Evolutionary conservation across 805 yeast species (phyloP).

Genomic region (Ogataea populi-albae): DNA sequence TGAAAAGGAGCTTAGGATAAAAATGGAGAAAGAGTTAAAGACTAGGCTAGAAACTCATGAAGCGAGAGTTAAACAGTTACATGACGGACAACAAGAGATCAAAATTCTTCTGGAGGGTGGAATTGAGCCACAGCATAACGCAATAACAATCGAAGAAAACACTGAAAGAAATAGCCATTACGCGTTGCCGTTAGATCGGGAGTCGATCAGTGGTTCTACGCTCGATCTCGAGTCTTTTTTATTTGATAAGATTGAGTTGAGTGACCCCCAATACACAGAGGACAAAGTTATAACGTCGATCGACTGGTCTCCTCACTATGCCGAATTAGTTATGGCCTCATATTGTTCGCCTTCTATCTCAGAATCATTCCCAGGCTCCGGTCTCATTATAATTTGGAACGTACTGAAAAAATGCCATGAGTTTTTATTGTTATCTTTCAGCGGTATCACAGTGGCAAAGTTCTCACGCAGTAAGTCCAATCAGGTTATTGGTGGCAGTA

Average conservation of each 20-base stretch:
- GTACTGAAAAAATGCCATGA: conserved; percentile 28
- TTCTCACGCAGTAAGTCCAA: conserved; percentile 40
- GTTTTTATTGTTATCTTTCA: conserved; percentile 38
- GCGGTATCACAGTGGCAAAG: conserved; percentile 38
- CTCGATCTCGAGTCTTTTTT: conserved; percentile 4
- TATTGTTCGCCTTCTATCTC: conserved; percentile 12
- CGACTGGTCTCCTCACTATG: conserved; percentile 31
- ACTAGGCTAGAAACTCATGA: conserved; percentile 8
- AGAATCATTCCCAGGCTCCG: conserved; percentile 4
- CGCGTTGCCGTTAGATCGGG: conserved; percentile 9
- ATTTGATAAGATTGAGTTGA: conserved; percentile 2
- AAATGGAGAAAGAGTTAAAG: conserved; percentile 12
- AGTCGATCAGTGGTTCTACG: background rate
- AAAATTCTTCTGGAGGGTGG: conserved; percentile 1
- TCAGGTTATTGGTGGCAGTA: conserved; percentile 46
- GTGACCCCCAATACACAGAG: conserved; percentile 5
- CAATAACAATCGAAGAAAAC: conserved; percentile 24
- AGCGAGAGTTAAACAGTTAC: conserved; percentile 5
- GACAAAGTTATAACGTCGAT: conserved; percentile 23
- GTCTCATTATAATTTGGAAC: conserved; percentile 31
- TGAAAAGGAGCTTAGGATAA: conserved; percentile 11
- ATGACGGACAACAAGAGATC: conserved; percentile 3
- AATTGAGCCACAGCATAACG: background rate
- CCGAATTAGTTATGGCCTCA: conserved; percentile 28
- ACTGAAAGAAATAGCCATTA: conserved; percentile 28